Conservation (phyloP, 108 stramenopile genomes). For the Skeletonema costatum region DNA sequence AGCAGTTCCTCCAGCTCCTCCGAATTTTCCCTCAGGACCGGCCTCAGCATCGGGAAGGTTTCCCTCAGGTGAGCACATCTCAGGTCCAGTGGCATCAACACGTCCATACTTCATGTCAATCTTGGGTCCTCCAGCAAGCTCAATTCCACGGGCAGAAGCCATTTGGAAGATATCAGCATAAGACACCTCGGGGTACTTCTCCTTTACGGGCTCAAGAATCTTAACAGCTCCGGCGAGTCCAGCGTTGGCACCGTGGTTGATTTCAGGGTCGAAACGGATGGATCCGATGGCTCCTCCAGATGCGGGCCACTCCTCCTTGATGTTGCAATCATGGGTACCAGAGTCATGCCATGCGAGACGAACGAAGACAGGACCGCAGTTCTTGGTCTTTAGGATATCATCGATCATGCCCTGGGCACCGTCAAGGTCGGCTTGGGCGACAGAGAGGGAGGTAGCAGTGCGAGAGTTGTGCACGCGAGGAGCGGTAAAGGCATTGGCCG, state of each 20-base stretch:
- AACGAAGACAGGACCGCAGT: constrained; percentile 87
- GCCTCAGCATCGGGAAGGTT: constrained; percentile 87
- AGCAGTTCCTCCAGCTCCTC: constrained; percentile 64
- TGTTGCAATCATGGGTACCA: constrained; percentile 78
- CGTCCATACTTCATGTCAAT: constrained; percentile 85
- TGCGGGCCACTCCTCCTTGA: constrained; percentile 61
- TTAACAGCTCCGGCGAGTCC: constrained; percentile 71
- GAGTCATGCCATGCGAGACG: constrained; percentile 98
- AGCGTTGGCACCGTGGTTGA: constrained; percentile 92
- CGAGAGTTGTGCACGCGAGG: constrained; percentile 1
- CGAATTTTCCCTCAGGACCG: constrained; percentile 69
- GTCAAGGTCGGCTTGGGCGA: constrained; percentile 76
- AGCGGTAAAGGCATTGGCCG: constrained; percentile 35
- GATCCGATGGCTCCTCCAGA: constrained; percentile 76
- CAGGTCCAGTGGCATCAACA: constrained; percentile 55
- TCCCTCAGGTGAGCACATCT: constrained; percentile 67
- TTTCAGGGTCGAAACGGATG: constrained; percentile 95
- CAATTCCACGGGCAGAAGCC: constrained; percentile 72
- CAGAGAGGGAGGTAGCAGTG: constrained; percentile 37
- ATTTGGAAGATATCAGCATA: constrained; percentile 84
- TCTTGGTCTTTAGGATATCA: constrained; percentile 84
- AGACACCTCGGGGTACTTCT: constrained; percentile 63
- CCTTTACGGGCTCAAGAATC: constrained; percentile 88
- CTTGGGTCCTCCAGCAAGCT: constrained; percentile 75
- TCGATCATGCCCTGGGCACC: constrained; percentile 92